Evolutionary conservation across 2,329 filamentous ascomycete genomes (phyloP), one percentile per base, ranked within the genome.

Genomic region (Pyrenochaeta sp.): DNA sequence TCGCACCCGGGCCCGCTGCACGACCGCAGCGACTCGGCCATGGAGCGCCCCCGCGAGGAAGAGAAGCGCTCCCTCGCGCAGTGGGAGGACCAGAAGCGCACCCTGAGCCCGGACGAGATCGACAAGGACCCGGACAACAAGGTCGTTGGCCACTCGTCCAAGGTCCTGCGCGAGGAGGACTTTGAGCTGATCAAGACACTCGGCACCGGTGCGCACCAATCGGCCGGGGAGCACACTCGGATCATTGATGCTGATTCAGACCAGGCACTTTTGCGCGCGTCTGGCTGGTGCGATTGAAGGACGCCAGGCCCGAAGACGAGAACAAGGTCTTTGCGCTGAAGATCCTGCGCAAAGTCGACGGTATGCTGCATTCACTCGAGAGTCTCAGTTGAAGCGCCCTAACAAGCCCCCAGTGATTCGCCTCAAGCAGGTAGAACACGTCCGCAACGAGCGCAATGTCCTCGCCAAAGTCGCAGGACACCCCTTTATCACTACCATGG

Each of bases 391-490:
- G n/a, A n/a, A n/a, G n/a, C n/a, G n/a, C n/a, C n/a, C n/a, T n/a
- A n/a, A n/a, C n/a, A 34, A 15, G 46, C 37, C 51, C 48, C 31
- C 62, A 82, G 86, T 94, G 30, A 87, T 94, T 68, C 86, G 86
- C 53, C 81, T 93, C 44, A 93, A 93, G 77, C 89, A 94, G 67
- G 86, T 93, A 57, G 89, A 93, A 72, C 89, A 94, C 71, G 89
- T 93, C 41, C 86, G 88, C 49, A 89, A 92, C 72, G 89, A 94
- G 77, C 86, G 89, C 59, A 82, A 85, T 51, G 86, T 93, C 57
- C 83, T 94, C 37, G 82, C 84, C 62, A 85, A 89, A 53, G 87
- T 93, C 34, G 85, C 87, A 32, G 88, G 88, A 17, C 86, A 92
- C 66, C 89, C 89, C 17, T 94, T 93, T 73, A 92, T 94, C 67